These are phyloP conservation scores for Pythium scleroteichum DNA, from an alignment of 352 stramenopile species.

Conservation along the genomic window DNA sequence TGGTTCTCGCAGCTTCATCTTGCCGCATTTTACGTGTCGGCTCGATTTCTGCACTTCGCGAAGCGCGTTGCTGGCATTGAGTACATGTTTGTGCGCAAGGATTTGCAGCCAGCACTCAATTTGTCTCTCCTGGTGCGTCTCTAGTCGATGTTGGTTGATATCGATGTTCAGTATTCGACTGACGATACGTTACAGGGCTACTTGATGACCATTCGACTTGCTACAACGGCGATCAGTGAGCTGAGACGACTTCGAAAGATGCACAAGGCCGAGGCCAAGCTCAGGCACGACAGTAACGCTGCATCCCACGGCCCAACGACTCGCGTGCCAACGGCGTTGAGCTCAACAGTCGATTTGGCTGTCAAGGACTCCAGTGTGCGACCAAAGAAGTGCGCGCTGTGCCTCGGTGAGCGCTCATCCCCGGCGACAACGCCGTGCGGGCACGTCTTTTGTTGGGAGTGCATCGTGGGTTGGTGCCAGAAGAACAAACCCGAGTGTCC, in stretches of 20 bases:
- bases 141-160: too few species aligned
- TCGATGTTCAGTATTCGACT: too few species aligned
- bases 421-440: conserved; percentile 85
- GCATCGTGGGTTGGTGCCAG: conserved; percentile 92
- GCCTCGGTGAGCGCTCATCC: conserved; percentile 73
- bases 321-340: conserved; percentile 34
- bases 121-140: conserved; percentile 63
- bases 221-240: conserved; percentile 50
- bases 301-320: conserved; percentile 15
- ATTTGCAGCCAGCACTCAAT: conserved; percentile 58
- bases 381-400: conserved; percentile 84
- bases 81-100: conserved; percentile 77
- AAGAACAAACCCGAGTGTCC: conserved; percentile 91
- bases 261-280: conserved; percentile 46
- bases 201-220: conserved; percentile 70
- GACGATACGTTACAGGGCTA: too few species aligned
- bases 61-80: conserved; percentile 72
- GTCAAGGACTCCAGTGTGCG: conserved; percentile 39
- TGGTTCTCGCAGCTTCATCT: conserved; percentile 63
- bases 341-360: not conserved
- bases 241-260: conserved; percentile 52
- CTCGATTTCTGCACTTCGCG: conserved; percentile 65
- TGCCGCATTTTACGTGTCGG: conserved; percentile 75
- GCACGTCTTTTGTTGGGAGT: conserved; percentile 93
- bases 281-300: conserved; percentile 30